Evolutionary conservation across 306 rosid genomes (phyloP).

Genomic region (Cicer cuneatum): DNA sequence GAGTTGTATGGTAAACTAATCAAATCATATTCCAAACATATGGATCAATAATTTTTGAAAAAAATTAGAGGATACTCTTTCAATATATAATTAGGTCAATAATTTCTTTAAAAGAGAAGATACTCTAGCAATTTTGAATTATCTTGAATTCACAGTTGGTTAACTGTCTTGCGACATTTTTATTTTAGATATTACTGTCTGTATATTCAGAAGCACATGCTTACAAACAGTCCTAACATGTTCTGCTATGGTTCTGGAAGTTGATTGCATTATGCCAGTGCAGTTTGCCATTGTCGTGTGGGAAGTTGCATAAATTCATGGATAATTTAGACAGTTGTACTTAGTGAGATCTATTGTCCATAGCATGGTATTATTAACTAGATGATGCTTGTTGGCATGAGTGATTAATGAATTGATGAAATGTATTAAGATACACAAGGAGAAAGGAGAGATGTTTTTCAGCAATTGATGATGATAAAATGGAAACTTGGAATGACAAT

Average conservation of each 20-base stretch:
- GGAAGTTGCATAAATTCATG: background rate
- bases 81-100: background rate
- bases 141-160: background rate
- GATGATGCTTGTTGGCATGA: conserved; percentile 24
- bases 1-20: background rate
- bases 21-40: background rate
- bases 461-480: conserved; percentile 2
- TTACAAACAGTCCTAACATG: conserved; percentile 7
- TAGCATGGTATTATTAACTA: background rate
- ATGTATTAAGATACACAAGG: conserved; percentile 17
- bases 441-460: background rate
- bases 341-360: background rate
- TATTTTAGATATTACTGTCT: conserved; percentile 3
- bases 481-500: background rate
- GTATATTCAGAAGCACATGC: conserved; percentile 10
- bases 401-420: conserved; percentile 22
- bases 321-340: conserved; percentile 15
- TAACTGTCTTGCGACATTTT: background rate
- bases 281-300: conserved; percentile 4
- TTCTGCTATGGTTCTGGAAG: conserved; percentile 12
- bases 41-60: background rate
- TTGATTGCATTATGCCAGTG: conserved; percentile 8
- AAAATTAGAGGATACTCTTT: background rate
- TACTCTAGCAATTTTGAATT: background rate
- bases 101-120: too few relatives aligned